Evolutionary conservation across 2,329 filamentous ascomycete genomes (phyloP).

Genomic region (Macrophomina phaseolina): DNA sequence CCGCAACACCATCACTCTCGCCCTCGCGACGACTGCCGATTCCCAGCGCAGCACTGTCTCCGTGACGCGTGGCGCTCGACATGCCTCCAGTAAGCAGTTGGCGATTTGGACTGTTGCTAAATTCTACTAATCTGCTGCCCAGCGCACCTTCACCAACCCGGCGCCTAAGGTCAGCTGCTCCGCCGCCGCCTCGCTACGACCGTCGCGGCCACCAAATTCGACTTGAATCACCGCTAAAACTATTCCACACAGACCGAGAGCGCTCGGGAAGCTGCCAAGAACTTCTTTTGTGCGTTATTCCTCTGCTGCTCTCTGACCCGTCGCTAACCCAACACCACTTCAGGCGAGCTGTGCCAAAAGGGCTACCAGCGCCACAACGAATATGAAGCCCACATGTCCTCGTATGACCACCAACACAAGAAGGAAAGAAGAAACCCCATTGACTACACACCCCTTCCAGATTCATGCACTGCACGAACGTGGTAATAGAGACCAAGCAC

Average conservation of each 20-base stretch:
- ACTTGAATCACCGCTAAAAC: slow-evolving; percentile 18
- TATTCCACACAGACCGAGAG: slow-evolving; percentile 56
- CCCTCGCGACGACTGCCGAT: background rate
- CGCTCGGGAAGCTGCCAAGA: slow-evolving; percentile 76
- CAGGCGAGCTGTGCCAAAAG: slow-evolving; percentile 82
- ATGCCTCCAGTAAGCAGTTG: slow-evolving; percentile 62
- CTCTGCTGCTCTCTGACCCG: background rate
- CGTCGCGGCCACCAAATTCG: background rate
- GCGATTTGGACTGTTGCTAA: background rate
- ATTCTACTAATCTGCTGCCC: background rate
- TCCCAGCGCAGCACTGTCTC: background rate
- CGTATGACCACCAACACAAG: slow-evolving; percentile 95
- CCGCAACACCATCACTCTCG: slow-evolving; percentile 22
- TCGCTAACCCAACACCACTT: slow-evolving; percentile 28
- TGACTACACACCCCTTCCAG: slow-evolving; percentile 32
- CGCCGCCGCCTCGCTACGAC: background rate
- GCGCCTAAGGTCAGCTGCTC: slow-evolving; percentile 48
- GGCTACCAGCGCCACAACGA: slow-evolving; percentile 95
- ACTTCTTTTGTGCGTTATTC: slow-evolving; percentile 72
- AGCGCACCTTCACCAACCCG: slow-evolving; percentile 57
- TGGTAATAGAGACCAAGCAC: background rate
- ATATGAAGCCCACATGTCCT: slow-evolving; percentile 91
- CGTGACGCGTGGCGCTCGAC: slow-evolving; percentile 28
- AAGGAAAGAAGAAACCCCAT: slow-evolving; percentile 57
- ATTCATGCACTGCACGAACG: background rate